Evolutionary conservation across 2,329 filamentous ascomycete genomes (phyloP).

Genomic region (Colletotrichum sp.): DNA sequence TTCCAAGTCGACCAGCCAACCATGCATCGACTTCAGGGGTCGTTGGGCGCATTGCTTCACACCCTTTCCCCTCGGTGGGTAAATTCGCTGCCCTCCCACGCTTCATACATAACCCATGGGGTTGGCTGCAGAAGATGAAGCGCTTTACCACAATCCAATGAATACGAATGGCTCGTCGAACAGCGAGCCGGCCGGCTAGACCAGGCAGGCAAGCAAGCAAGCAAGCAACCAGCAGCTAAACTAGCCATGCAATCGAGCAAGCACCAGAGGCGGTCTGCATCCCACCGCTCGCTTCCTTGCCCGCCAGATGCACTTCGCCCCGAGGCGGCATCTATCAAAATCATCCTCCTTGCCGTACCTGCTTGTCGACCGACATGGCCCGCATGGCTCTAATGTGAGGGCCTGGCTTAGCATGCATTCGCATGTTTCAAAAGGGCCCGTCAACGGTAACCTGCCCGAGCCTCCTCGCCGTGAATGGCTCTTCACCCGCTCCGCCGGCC

Average conservation of each 20-base stretch:
- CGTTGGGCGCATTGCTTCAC: slow-evolving; percentile 1
- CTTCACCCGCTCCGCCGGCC: neutral
- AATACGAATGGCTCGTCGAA: neutral
- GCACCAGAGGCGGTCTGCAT: slow-evolving; percentile 7
- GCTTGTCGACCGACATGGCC: neutral
- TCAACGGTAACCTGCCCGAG: neutral
- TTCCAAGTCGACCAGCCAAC: slow-evolving; percentile 9
- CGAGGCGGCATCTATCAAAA: slow-evolving; percentile 3
- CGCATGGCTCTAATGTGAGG: slow-evolving; percentile 2
- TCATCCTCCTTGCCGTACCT: neutral
- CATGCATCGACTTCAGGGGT: slow-evolving; percentile 5
- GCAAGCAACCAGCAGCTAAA: neutral
- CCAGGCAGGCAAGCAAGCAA: neutral
- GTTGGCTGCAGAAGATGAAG: neutral
- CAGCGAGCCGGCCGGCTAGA: neutral
- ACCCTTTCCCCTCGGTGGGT: slow-evolving; percentile 3
- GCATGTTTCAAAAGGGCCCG: slow-evolving; percentile 1
- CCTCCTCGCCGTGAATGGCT: neutral
- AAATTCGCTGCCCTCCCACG: neutral
- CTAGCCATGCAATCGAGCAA: neutral
- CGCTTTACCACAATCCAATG: neutral
- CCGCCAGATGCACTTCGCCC: slow-evolving; percentile 2
- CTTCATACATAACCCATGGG: neutral
- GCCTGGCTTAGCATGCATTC: slow-evolving; percentile 4
- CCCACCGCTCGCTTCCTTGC: neutral